Base-by-base conservation (phyloP, 2,329 filamentous ascomycete genomes). In the Fusarium transvaalense region DNA sequence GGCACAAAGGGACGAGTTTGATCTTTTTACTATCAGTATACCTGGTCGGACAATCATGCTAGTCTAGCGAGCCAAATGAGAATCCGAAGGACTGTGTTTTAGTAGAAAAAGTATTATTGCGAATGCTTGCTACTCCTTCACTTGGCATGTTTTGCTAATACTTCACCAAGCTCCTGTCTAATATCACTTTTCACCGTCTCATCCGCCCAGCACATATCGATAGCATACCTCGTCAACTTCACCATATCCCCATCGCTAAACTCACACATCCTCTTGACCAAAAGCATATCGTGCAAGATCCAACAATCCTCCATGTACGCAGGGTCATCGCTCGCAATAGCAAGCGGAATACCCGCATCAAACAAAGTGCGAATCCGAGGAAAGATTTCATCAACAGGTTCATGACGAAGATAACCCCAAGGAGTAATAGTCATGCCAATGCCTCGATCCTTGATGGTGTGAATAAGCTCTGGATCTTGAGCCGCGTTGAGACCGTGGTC, bases 261-360 rank as follows among this genome's bases (percentile, higher is more conserved):
- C 0, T 3, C 32, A 6, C 67, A 68, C 54, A 70, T 61, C n/a
- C 45, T 60, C 54, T 82, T 78, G 2, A 66, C 76, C 21, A 86
- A 76, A 1, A 66, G 46, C n/a, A 55, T 23, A 19, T 66, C 35
- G 5, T 69, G 81, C 76, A 85, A 82, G 53, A 74, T 68, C 71
- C 69, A 74, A 0, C 51, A 51, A 77, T 92, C 89, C 3, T 91
- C 90, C 79, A 94, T 93, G 73, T 92, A 92, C 7, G 88, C 89
- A 54, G 90, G 90, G 74, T 92, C 89, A 74, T 92, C 90, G 67
- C 88, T 90, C 74, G 91, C 92, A 75, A 93, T 87, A 35, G 86
- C 89, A 74, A 92, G 91, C 56, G 80, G 83, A 39, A 92, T 86
- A 0, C 88, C 88, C 6, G 79, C 79, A 34, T 90, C 84, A 15